Evolutionary conservation across 1,284 basidiomycete genomes (phyloP), one percentile per base, ranked within the genome.

Genomic region (Malassezia arunalokei): DNA sequence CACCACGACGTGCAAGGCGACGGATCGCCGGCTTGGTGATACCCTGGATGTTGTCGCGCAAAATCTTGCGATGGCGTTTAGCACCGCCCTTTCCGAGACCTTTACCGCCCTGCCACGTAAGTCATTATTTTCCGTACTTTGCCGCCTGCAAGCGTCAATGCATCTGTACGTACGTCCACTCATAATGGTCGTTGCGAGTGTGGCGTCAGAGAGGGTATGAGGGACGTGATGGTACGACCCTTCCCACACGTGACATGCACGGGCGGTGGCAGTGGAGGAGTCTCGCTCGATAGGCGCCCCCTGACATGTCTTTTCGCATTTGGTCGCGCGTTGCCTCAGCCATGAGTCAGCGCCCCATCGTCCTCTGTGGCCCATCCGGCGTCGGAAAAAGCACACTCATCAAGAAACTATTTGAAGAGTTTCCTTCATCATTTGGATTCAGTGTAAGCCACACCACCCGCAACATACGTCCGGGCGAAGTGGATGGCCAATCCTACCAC

Each of bases 341-440:
- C 44, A 47, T 47, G 44, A 42, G 40, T 27, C 38, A 30, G 45
- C 60, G 66, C 27, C 86, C 85, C 8, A 79, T 87, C 49, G 82
- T 87, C 39, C 77, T 87, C 44, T 86, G 82, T 57, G 86, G 86
- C 0, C 86, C 85, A 0, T 91, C 87, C 1, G 92, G 92, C 20
- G 86, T 90, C 1, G 92, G 92, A 49, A 98, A 96, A 75, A 87
- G 85, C 66, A 94, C 92, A 0, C 82, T 96, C 47, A 80, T 98
- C 56, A 81, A 81, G 57, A 82, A 82, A 45, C 82, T 99, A 44
- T 89, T 96, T 69, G 77, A 76, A 30, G 84, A 89, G 41, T 82
- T 80, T 65, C 90, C 89, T 5, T 82, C 84, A 72, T 81, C 80
- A 59, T 98, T 95, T 74, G 87, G 87, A 5, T 99, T 96, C 77